Base-by-base conservation (phyloP, 305 asterid species). In the Fraxinus dipetala region DNA sequence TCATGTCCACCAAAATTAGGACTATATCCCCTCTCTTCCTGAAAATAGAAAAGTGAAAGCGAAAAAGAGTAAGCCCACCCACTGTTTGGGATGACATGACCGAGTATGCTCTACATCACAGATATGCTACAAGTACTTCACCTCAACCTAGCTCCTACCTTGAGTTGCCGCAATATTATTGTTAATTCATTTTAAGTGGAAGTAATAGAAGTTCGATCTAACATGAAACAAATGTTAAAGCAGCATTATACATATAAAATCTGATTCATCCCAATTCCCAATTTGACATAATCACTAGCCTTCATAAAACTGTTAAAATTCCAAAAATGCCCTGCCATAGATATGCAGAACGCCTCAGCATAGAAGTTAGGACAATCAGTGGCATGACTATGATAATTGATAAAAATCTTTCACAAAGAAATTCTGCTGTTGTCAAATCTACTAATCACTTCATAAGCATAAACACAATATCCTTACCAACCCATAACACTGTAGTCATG, bases 241-340 rank as follows among this genome's bases (percentile, higher is more conserved):
- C 36, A 67, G 18, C 16, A 26, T 6, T 65, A 26, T 24, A 26
- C n/a, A 26, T 65, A 26, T 65, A 77, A n/a, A 51, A 40, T 54
- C 61, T 75, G 72, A 61, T 76, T 45, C 65, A 63, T 75, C 73
- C 78, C 54, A 63, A 36, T 75, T 81, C 73, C 78, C 54, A 63
- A 36, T 75, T 81, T 40, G 10, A 38, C 65, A 54, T 45, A 20
- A 36, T 59, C 76, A 30, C 30, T 80, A 83, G 83, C 48, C 79
- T 80, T 76, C 38, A 69, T 36, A 75, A 54, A 69, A 70, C 59
- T 28, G 28, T 75, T 51, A 11, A 8, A 43, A 30, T 77, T 34
- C 78, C 43, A 2, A 70, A 72, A 22, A 45, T 20, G 76, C 48
- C 78, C 30, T 61, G 83, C 80, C 78, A 79, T 51, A 73, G 24